A percentile compares a stretch with the other conserved stretches of the same genome.
Evolutionary conservation across 768 basidiomycete species (phyloP).

Genomic region (Agaricus subrufescens): DNA sequence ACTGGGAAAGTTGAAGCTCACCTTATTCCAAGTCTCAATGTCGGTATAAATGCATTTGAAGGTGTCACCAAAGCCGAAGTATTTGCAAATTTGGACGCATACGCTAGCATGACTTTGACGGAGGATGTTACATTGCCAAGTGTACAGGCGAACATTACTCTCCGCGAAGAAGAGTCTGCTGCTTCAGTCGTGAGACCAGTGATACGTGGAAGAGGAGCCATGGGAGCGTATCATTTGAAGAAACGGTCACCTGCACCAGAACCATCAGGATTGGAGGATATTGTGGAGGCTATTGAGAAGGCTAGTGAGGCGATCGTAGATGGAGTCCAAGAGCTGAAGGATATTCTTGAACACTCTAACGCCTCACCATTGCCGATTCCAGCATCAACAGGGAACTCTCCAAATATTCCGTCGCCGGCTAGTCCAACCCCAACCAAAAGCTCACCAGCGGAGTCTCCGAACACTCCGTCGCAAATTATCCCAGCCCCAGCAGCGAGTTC

Average conservation of each 20-base stretch:
- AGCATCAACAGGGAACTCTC: not conserved
- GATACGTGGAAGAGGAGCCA: not conserved
- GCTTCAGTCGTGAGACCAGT: not conserved
- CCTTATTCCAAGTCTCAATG: constrained; percentile 42
- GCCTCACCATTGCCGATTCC: too few species aligned
- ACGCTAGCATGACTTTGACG: constrained; percentile 23
- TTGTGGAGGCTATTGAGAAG: not conserved
- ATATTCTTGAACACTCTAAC: too few species aligned
- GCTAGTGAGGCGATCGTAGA: not conserved
- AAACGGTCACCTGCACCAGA: not conserved
- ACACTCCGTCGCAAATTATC: too few species aligned
- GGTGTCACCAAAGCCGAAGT: constrained; percentile 30
- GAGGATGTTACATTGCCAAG: constrained; percentile 15
- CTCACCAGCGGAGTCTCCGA: too few species aligned
- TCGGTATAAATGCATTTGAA: constrained; percentile 39
- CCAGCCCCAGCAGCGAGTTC: too few species aligned
- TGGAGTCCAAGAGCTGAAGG: not conserved
- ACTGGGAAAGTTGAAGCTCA: constrained; percentile 41
- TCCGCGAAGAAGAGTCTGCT: not conserved
- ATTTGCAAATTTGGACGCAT: constrained; percentile 38
- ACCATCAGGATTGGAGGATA: not conserved
- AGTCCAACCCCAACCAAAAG: too few species aligned
- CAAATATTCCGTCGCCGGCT: too few species aligned
- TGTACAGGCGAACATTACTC: not conserved
- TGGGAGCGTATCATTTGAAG: constrained; percentile 4